These are phyloP conservation scores for Glutinoglossum americanum DNA, from an alignment of 495 filamentous ascomycete genomes.

Conservation along the genomic window DNA sequence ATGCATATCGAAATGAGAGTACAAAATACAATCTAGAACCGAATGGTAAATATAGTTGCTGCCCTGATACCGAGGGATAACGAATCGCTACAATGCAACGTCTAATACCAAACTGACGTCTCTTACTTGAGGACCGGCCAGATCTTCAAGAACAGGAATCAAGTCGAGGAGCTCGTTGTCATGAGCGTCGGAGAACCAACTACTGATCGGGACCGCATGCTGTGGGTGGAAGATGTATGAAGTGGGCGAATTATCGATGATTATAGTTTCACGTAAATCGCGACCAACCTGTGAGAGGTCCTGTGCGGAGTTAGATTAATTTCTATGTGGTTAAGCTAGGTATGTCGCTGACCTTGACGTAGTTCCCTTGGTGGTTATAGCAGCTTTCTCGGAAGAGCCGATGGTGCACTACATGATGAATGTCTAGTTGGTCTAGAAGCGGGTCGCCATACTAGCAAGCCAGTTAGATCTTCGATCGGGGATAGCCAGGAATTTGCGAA, in stretches of 20 bases:
- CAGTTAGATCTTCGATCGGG: constrained; percentile 3
- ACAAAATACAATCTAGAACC: constrained; percentile 2
- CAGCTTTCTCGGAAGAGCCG: constrained; percentile 94
- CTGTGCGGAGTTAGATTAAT: constrained; percentile 14
- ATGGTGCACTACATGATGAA: constrained; percentile 92
- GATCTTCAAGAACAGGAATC: constrained; percentile 95
- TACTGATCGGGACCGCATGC: constrained; percentile 97
- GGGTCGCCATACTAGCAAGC: constrained; percentile 72
- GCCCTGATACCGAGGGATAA: not conserved
- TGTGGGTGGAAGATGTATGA: constrained; percentile 99
- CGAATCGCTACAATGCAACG: constrained; percentile 51
- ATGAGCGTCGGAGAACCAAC: constrained; percentile 99
- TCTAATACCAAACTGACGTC: constrained; percentile 97
- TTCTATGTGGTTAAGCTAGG: not conserved
- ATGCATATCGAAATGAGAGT: constrained; percentile 1
- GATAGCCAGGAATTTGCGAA: constrained; percentile 21
- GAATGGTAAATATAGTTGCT: not conserved
- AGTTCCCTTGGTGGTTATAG: constrained; percentile 98
- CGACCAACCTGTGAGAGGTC: constrained; percentile 93
- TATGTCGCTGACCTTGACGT: constrained; percentile 51
- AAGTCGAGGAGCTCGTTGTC: constrained; percentile 97
- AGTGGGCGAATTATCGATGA: constrained; percentile 98
- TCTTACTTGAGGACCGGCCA: constrained; percentile 65
- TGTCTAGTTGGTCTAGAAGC: constrained; percentile 87
- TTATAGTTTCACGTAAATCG: constrained; percentile 92